Conservation (phyloP, 495 filamentous ascomycete species). For the Astrothelium macrocarpum region DNA sequence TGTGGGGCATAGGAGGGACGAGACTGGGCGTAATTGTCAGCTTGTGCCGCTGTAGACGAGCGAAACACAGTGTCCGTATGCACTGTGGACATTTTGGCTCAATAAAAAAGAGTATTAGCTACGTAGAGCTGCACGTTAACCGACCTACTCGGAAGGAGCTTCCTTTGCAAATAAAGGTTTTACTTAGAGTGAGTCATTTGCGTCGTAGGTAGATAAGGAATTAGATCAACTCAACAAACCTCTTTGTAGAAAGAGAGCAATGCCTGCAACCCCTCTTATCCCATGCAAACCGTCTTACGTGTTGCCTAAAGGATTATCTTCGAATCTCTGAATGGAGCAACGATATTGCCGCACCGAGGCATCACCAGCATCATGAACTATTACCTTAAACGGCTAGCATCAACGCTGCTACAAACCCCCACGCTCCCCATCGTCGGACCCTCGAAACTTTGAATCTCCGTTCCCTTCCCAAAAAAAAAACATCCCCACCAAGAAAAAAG, state of each 20-base stretch:
- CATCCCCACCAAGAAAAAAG: neutral
- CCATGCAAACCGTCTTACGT: neutral
- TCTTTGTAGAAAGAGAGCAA: too few species aligned
- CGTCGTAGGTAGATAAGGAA: too few species aligned
- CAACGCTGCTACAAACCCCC: neutral
- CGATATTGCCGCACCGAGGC: too few species aligned
- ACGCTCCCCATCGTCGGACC: neutral
- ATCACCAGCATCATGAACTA: neutral
- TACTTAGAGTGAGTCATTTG: too few species aligned
- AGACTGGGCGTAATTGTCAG: slow-evolving; percentile 34
- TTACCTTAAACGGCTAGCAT: neutral
- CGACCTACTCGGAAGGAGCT: too few species aligned
- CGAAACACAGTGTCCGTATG: slow-evolving; percentile 35
- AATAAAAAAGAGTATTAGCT: neutral
- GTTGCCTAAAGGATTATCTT: neutral
- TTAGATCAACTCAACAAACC: too few species aligned
- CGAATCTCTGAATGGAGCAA: neutral
- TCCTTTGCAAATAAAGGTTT: too few species aligned
- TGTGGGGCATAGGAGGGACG: slow-evolving; percentile 36
- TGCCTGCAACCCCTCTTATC: neutral
- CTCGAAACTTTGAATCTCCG: neutral
- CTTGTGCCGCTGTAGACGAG: slow-evolving; percentile 37
- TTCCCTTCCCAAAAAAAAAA: neutral
- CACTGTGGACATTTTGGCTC: neutral
- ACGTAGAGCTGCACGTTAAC: too few species aligned